Evolutionary conservation across 2,329 filamentous ascomycete species (phyloP), one percentile per base, ranked within the genome.

Genomic region (Didymella sp.): DNA sequence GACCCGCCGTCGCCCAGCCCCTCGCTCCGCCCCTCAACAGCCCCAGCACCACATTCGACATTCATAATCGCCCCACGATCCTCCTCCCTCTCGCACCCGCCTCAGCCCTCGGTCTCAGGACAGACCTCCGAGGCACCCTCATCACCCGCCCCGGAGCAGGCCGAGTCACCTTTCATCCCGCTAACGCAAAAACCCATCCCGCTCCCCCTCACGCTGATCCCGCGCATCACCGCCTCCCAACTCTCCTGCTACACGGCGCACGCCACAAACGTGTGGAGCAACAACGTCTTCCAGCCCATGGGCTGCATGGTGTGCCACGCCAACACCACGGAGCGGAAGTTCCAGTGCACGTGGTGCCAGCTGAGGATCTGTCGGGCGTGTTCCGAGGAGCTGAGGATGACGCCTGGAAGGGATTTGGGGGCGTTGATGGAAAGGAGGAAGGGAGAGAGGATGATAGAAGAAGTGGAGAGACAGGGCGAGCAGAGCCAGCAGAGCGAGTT

Each of bases 261-360:
- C 62, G 35, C 43, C 1, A 64, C 59, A 3, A 69, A 62, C 45
- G 62, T 71, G 40, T 69, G 68, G 63, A 68, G 62, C 46, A 69
- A 64, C 49, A 77, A 76, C 57, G 17, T 51, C 11, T 70, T 70
- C 59, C 68, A 72, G 44, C 71, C 73, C 22, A 64, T 74, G 63
- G 67, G 66, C 12, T 78, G 76, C 67, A 73, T 73, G 71, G 48
- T 76, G 0, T 78, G 76, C 56, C 67, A 60, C 15, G 43, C 60
- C 1, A 67, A 71, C 51, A 60, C 56, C 19, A 52, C 48, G 2
- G 69, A 72, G 19, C 53, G 65, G 15, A 70, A 67, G 53, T 75
- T 71, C 68, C 59, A 61, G n/a, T 78, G 76, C 44, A 64, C 66
- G 15, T 76, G 73, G 73, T 78, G 76, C 49, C 70, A 69, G 52